Conservation (phyloP, 2,329 filamentous ascomycete species). For the Clonostachys solani region DNA sequence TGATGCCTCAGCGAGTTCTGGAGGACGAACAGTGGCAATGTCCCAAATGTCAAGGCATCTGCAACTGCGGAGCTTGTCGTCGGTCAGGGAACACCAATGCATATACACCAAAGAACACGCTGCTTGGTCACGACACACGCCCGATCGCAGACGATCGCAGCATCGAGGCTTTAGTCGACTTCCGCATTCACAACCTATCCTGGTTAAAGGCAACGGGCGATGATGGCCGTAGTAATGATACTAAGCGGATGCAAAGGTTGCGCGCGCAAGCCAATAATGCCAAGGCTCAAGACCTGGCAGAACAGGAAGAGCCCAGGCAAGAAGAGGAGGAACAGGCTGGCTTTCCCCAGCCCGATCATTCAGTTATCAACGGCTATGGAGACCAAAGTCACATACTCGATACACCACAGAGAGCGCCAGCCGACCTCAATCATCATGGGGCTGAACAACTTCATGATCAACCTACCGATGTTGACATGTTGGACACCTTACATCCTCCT, state of each 20-base stretch:
- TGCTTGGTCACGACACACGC: conserved; percentile 87
- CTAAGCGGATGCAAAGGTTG: conserved; percentile 52
- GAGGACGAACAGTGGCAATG: conserved; percentile 82
- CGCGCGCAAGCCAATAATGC: conserved; percentile 51
- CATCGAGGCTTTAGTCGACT: conserved; percentile 86
- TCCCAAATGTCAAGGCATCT: conserved; percentile 79
- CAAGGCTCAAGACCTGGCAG: conserved; percentile 43
- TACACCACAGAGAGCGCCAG: too few species aligned
- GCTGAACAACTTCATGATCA: not conserved
- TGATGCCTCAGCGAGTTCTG: conserved; percentile 79
- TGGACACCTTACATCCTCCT: not conserved
- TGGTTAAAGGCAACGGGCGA: conserved; percentile 68
- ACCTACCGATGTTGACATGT: not conserved
- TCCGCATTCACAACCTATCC: conserved; percentile 79
- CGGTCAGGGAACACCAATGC: conserved; percentile 62
- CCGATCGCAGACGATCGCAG: conserved; percentile 88
- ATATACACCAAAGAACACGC: conserved; percentile 81
- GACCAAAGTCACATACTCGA: conserved; percentile 9
- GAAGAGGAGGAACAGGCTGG: conserved; percentile 7
- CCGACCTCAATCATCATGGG: too few species aligned
- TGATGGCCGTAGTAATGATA: conserved; percentile 51
- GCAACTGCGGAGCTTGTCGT: conserved; percentile 80
- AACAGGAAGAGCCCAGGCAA: conserved; percentile 10
- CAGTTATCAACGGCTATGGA: conserved; percentile 14
- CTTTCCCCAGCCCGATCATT: conserved; percentile 1